Base-by-base conservation (phyloP, 345 rosid genomes). In the Excoecaria cochinchinensis region DNA sequence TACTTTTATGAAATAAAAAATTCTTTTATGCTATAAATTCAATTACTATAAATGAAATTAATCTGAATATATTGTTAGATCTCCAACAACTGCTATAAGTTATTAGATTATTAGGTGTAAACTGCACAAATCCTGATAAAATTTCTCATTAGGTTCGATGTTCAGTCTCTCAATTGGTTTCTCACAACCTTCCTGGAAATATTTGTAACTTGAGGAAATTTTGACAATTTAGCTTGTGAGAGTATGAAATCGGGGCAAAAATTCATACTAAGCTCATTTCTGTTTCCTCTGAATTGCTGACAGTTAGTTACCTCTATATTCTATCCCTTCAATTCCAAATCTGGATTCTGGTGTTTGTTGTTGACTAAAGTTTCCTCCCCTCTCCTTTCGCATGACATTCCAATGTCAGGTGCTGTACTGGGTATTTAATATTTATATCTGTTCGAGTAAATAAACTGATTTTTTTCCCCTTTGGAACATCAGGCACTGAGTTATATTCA, bases 401-500 rank as follows among this genome's bases (percentile, higher is more conserved):
- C 10, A 6, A 44, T 44, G 48, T 8, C 48, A 44, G 5, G 48
- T 10, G 48, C 48, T 8, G 10, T 44, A 44, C 6, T 10, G 10
- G 48, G 7, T 44, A 4, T 53, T 53, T 53, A 58, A 6, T 44
- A 4, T 17, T 53, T 53, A 58, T 58, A n/a, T 6, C 31, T 7
- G 8, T 22, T 36, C 8, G 60, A n/a, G 24, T 56, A 17, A 6
- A 21, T 21, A 13, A 58, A 58, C 31, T 58, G 36, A 11, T 13
- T 15, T 39, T 12, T 16, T 42, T 4, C 42, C 53, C 44, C 74
- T 75, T 71, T 21, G 67, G 17, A 60, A 76, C 59, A 80, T 56
- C 82, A 92, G 97, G 97, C 70, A 91, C 81, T 60, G 82, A 85
- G 72, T 70, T 95, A 83, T 95, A 95, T 80, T 82, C 89, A 39